Conservation (phyloP, 2,329 filamentous ascomycete genomes). For the Penicillium frequentans region DNA sequence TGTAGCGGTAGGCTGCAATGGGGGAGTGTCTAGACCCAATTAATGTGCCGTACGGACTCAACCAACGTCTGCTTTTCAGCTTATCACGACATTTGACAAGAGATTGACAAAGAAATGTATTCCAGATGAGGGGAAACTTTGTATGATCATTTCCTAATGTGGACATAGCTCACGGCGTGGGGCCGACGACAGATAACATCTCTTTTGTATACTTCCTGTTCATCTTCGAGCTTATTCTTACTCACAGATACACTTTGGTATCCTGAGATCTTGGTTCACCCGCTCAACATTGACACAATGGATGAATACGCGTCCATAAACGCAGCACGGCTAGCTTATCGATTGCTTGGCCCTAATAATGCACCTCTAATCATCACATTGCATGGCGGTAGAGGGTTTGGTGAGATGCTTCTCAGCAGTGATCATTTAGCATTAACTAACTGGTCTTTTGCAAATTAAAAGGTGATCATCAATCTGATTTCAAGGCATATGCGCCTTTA, state of each 20-base stretch:
- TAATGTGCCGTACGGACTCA: not conserved
- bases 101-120: not conserved
- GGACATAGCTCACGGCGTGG: not conserved
- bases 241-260: not conserved
- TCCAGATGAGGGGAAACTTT: not conserved
- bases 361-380: constrained; percentile 1
- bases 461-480: constrained; percentile 5
- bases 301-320: not conserved
- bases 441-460: not conserved
- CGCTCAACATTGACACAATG: not conserved
- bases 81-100: not conserved
- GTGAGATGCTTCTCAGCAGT: not conserved
- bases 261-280: not conserved
- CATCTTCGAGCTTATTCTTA: not conserved
- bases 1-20: not conserved
- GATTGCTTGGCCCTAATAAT: not conserved
- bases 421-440: not conserved
- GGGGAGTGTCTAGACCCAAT: not conserved
- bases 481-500: constrained; percentile 3
- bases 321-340: not conserved
- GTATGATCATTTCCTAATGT: not conserved
- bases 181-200: not conserved
- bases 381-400: not conserved
- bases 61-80: not conserved
- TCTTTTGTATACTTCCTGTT: not conserved